Conservation (phyloP, 1,139 yeast species). For the Suhomyces bokatorum region DNA sequence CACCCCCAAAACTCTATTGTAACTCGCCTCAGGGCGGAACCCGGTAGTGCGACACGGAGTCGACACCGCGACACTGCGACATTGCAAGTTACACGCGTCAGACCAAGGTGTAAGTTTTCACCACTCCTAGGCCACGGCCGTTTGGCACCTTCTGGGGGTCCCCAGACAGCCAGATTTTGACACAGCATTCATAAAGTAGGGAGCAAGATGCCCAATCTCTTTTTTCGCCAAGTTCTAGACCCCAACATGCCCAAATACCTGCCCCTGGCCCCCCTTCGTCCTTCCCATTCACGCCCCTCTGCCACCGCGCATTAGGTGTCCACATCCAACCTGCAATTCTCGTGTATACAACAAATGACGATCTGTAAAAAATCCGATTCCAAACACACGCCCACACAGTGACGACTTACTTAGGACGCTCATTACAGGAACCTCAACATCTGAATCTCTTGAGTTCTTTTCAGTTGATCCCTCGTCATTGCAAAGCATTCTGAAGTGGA, state of each 20-base stretch:
- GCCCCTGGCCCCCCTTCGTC: no score
- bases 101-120: not conserved
- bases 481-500: conserved; percentile 2
- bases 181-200: no score
- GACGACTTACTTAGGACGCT: conserved; percentile 9
- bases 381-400: conserved; percentile 10
- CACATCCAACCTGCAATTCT: conserved; percentile 11
- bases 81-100: conserved; percentile 13
- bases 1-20: conserved; percentile 2
- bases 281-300: not conserved
- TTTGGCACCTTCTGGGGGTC: no score
- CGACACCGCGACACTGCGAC: conserved; percentile 9
- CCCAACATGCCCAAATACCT: not conserved
- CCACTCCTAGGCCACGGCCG: not conserved
- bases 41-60: conserved; percentile 13
- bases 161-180: no score
- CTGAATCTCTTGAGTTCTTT: not conserved
- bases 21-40: conserved; percentile 5
- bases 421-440: not conserved
- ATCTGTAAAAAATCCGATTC: conserved; percentile 13
- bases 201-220: no score
- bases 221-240: not conserved
- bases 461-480: not conserved
- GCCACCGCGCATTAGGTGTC: conserved; percentile 7
- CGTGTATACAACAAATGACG: conserved; percentile 13